Percentiles rank a stretch among this genome's conserved stretches.
These are phyloP conservation scores for Alternaria viburni DNA, from an alignment of 2,329 filamentous ascomycete genomes.

Conservation along the genomic window DNA sequence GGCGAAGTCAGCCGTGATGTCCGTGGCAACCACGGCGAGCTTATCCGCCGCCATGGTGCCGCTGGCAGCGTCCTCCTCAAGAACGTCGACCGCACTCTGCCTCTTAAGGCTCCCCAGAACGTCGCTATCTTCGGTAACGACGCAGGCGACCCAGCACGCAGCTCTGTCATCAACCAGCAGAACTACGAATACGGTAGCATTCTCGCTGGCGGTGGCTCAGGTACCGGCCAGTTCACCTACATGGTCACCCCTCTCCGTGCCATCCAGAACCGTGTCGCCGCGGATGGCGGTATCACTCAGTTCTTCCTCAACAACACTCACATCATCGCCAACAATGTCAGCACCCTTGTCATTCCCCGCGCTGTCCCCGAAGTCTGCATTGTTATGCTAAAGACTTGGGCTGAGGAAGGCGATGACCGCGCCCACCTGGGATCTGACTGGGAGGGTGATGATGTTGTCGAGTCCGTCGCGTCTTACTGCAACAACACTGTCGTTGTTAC, in stretches of 20 bases:
- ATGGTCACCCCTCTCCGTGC: constrained; percentile 52
- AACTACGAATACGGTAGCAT: constrained; percentile 52
- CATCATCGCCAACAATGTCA: constrained; percentile 40
- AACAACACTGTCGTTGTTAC: constrained; percentile 60
- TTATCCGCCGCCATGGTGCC: constrained; percentile 51
- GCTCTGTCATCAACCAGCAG: constrained; percentile 44
- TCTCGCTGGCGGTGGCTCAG: constrained; percentile 51
- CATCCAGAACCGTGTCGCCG: constrained; percentile 41
- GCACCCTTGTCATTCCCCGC: constrained; percentile 38
- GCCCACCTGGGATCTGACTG: constrained; percentile 50
- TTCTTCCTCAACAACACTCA: constrained; percentile 54
- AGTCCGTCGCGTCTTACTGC: constrained; percentile 55
- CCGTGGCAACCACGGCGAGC: constrained; percentile 49
- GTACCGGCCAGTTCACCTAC: constrained; percentile 51
- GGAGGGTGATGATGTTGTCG: constrained; percentile 50
- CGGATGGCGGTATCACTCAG: constrained; percentile 51
- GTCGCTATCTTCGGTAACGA: constrained; percentile 60
- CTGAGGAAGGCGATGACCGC: constrained; percentile 55
- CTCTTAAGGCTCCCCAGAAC: constrained; percentile 58
- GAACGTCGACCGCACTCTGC: constrained; percentile 58
- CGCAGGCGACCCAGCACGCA: constrained; percentile 56
- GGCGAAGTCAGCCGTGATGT: constrained; percentile 43
- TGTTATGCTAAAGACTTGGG: constrained; percentile 66
- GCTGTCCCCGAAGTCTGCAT: constrained; percentile 56
- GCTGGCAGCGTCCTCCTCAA: constrained; percentile 55